Percentiles rank a stretch among this genome's conserved stretches.
phyloP scores from a whole-genome alignment of 495 filamentous ascomycete genomes.

The Xylaria venustula region DNA sequence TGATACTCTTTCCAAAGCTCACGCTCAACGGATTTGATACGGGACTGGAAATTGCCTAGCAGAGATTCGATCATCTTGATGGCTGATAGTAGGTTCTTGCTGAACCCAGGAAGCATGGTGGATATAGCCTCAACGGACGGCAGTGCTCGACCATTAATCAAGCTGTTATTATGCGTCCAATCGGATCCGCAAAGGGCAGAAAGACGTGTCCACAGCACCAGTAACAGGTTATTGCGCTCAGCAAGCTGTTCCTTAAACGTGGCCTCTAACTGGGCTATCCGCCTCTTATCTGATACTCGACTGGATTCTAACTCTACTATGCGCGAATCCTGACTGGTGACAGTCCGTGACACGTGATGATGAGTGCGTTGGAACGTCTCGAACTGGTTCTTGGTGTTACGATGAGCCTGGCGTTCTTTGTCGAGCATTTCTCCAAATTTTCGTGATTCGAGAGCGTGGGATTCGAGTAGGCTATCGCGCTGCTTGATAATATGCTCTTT shows the following conservation, averaged over 20 bases:
- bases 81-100: constrained; percentile 80
- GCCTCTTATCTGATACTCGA: constrained; percentile 70
- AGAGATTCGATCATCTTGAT: constrained; percentile 85
- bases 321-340: constrained; percentile 77
- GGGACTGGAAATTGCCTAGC: constrained; percentile 74
- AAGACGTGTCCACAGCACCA: constrained; percentile 83
- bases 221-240: constrained; percentile 85
- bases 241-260: constrained; percentile 80
- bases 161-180: constrained; percentile 86
- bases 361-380: constrained; percentile 85
- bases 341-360: constrained; percentile 76
- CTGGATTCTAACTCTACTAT: constrained; percentile 80
- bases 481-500: constrained; percentile 87
- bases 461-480: constrained; percentile 89
- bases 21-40: constrained; percentile 80
- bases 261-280: constrained; percentile 68
- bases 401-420: constrained; percentile 81
- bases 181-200: constrained; percentile 83
- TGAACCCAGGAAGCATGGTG: constrained; percentile 77
- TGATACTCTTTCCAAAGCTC: constrained; percentile 90
- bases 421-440: constrained; percentile 87
- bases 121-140: constrained; percentile 80
- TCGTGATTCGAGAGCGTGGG: constrained; percentile 77
- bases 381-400: constrained; percentile 79
- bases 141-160: constrained; percentile 79